Conservation (phyloP, 2,329 filamentous ascomycete genomes). For the Fusarium incarnatum region DNA sequence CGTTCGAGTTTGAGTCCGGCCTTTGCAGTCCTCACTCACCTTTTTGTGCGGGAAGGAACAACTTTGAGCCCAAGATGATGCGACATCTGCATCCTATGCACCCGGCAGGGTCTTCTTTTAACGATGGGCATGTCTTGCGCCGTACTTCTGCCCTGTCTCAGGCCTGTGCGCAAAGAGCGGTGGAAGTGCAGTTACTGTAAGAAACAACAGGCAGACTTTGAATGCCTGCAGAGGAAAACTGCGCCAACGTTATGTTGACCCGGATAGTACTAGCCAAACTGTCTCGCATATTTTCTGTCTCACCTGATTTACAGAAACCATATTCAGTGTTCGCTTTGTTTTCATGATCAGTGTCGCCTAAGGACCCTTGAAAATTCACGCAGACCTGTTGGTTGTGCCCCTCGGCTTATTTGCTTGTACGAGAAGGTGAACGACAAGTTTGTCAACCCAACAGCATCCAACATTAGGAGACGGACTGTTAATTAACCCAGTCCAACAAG, state of each 20-base stretch:
- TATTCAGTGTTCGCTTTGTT: background rate
- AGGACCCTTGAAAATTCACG: constrained; percentile 6
- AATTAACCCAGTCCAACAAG: constrained; percentile 21
- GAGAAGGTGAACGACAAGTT: constrained; percentile 9
- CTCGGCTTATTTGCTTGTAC: background rate
- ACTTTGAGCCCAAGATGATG: background rate
- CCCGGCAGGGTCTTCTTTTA: background rate
- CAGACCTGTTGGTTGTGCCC: constrained; percentile 20
- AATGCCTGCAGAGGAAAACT: constrained; percentile 9
- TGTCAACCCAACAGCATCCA: constrained; percentile 28
- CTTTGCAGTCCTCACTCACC: background rate
- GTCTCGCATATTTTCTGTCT: constrained; percentile 39
- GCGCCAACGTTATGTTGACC: constrained; percentile 20
- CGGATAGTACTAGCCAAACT: constrained; percentile 11
- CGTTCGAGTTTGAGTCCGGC: background rate
- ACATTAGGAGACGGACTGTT: constrained; percentile 2
- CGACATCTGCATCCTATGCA: background rate
- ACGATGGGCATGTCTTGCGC: background rate
- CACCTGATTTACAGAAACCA: constrained; percentile 39
- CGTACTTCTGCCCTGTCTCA: background rate
- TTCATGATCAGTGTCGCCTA: background rate
- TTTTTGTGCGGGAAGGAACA: background rate
- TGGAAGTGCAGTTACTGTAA: constrained; percentile 18
- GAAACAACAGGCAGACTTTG: constrained; percentile 5
- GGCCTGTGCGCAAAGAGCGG: constrained; percentile 43